Evolutionary conservation across 352 stramenopile species (phyloP), one percentile per base, ranked within the genome.

Genomic region (Globisporangium iwayamae): DNA sequence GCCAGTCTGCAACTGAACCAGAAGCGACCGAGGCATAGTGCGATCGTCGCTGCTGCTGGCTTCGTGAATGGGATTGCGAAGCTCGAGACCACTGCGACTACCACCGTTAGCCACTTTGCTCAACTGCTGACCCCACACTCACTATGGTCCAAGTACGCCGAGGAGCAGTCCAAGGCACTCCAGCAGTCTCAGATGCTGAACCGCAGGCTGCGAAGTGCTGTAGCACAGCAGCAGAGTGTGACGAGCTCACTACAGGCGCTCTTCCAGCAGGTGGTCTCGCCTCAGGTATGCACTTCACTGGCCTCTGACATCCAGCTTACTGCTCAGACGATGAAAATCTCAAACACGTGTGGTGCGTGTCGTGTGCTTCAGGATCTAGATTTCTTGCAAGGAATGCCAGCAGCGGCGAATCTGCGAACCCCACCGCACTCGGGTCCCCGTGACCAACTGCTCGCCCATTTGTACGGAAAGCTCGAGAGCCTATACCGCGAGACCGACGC

Each of bases 221-320:
- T 84, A 30, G 66, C 75, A 41, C 62, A 70, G n/a, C 75, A 84
- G 63, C 72, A 78, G 50, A 72, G 78, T 36, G 54, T 81, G 58
- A 66, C 71, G 30, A 78, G 75, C 53, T 71, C 62, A 8, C 63
- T 83, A 2, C 67, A 79, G 46, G 65, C 71, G 43, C 71, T 79
- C 14, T 53, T 83, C 46, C 64, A 79, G 38, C 69, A 76, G 36
- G 2, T 20, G 18, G n/a, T 30, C 45, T 51, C 45, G 3, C 34
- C 39, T 5, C 53, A 48, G 53, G 53, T 59, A 48, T 1, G 38
- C 13, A 16, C 38, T 16, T 1, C 13, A 43, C 13, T 43, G 36
- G 11, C 3, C 36, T 41, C 36, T 28, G 25, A 36, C 7, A 36
- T 9, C 4, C 2, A 36, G 2, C 1, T 36, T 36, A 36, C 7